Base-by-base conservation (phyloP, 208 protist genomes). In the Acanthamoeba healyi region DNA sequence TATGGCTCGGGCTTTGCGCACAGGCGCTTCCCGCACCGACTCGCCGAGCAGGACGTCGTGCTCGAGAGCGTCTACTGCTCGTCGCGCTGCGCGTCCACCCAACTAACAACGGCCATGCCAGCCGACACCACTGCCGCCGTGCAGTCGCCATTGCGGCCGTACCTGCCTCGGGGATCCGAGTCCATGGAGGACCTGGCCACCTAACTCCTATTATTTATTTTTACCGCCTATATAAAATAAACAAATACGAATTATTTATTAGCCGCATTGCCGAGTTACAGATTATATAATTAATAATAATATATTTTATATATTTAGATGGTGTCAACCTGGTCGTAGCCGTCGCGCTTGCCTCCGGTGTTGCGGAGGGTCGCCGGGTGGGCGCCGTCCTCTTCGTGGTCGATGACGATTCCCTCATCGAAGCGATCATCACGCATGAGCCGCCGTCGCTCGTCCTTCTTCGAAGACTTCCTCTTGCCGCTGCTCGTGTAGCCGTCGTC, bases 11-110 rank as follows among this genome's bases (percentile, higher is more conserved):
- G 70, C 36, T 44, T 44, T 36, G 36, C 24, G 19, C 70, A 36
- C 6, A 4, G 38, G 70, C 70, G 4, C 26, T 44, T 24, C 19
- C 34, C 70, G 4, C 38, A 79, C 24, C 70, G 70, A 1, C 70
- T 79, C 22, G 70, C 70, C 38, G 70, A 79, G 4, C 70, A 79
- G 36, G 36, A 79, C 36, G 70, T 79, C 70, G 36, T 79, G 34
- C 38, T 79, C 19, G 70, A 79, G 24, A 79, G 70, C 70, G 32
- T 46, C 70, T 79, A 79, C 38, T 79, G 70, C 70, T 79, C 70
- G 38, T 5, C 36, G 7, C 32, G 38, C 36, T 79, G 70, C 70
- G 36, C 38, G 26, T 5, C 36, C 19, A 7, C n/a, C n/a, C n/a
- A n/a, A n/a, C n/a, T n/a, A n/a, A n/a, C n/a, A n/a, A n/a, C n/a